Evolutionary conservation across 495 filamentous ascomycete species (phyloP), one percentile per base, ranked within the genome.

Genomic region (Aspergillus ostianus): DNA sequence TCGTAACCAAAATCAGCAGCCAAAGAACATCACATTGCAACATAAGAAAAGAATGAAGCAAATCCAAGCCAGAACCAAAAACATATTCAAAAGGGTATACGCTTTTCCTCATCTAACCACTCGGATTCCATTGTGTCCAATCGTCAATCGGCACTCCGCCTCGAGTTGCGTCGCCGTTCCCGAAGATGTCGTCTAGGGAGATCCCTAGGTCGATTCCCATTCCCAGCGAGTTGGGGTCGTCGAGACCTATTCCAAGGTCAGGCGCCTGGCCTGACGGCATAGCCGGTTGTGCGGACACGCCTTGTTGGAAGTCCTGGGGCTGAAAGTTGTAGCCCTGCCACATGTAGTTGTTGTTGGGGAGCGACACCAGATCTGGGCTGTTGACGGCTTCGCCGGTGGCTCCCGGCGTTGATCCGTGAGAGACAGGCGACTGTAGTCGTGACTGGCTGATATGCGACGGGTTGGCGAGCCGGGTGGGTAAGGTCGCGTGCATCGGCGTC

Each of bases 301-400:
- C 63, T 9, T 66, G 64, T 0, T 67, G 12, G 15, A 69, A 57
- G 32, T 63, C 65, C 27, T 56, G 67, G 6, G 69, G 68, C 46
- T 75, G 71, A 61, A 74, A 72, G 52, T 71, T 74, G 55, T 77
- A 76, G 6, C 74, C 71, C 61, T 77, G 76, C 76, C 76, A 80
- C 29, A 76, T 66, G 47, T 77, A 80, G 45, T 77, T 77, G 27
- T 76, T 73, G 57, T 76, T 76, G 0, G 77, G 77, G 36, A 80
- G 73, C 6, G 77, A 80, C 23, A 80, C 77, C 19, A 80, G 66
- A 44, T 80, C 77, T 0, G 77, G 76, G 56, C 77, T 79, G 58
- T 75, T 72, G 48, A 77, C 59, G 7, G 58, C 57, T 32, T 80
- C 77, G 18, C 59, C 64, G 46, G 57, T 53, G 57, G 23, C 4